phyloP scores from a whole-genome alignment of 768 basidiomycete genomes.

The Panaeolus papilionaceus region DNA sequence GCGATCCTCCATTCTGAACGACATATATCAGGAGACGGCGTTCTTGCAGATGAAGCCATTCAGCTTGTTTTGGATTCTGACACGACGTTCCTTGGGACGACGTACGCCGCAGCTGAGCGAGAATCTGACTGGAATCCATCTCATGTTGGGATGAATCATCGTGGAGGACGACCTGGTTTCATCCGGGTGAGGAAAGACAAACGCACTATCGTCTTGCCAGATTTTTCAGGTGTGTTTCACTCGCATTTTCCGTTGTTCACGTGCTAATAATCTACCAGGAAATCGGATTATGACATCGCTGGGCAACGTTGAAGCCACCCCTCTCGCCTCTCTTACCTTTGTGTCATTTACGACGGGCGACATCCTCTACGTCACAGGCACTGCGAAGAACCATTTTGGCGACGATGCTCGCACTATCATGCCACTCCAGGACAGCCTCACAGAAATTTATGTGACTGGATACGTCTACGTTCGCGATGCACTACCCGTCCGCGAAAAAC shows the following conservation, averaged over 20 bases:
- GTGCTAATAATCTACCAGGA: slow-evolving; percentile 38
- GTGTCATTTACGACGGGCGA: slow-evolving; percentile 58
- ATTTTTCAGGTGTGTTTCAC: slow-evolving; percentile 59
- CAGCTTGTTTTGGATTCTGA: slow-evolving; percentile 55
- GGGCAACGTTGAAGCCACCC: slow-evolving; percentile 64
- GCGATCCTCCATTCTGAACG: slow-evolving; percentile 40
- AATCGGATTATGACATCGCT: slow-evolving; percentile 70
- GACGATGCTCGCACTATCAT: slow-evolving; percentile 55
- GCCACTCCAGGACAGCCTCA: slow-evolving; percentile 59
- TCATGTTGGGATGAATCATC: slow-evolving; percentile 68
- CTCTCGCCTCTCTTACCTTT: slow-evolving; percentile 63
- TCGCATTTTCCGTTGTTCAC: not conserved
- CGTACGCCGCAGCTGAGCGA: slow-evolving; percentile 45
- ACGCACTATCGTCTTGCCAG: slow-evolving; percentile 61
- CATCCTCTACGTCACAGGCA: slow-evolving; percentile 68
- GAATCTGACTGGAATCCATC: slow-evolving; percentile 54
- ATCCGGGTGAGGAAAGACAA: slow-evolving; percentile 62
- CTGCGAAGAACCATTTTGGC: slow-evolving; percentile 56
- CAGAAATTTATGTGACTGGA: slow-evolving; percentile 55
- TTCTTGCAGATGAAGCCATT: slow-evolving; percentile 57
- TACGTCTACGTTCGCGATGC: slow-evolving; percentile 60
- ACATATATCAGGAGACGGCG: slow-evolving; percentile 40
- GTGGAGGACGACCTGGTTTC: slow-evolving; percentile 68
- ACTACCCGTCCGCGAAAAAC: slow-evolving; percentile 55
- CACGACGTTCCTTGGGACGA: slow-evolving; percentile 61